Conservation (phyloP, 1,284 basidiomycete genomes). For the Malassezia psittaci region DNA sequence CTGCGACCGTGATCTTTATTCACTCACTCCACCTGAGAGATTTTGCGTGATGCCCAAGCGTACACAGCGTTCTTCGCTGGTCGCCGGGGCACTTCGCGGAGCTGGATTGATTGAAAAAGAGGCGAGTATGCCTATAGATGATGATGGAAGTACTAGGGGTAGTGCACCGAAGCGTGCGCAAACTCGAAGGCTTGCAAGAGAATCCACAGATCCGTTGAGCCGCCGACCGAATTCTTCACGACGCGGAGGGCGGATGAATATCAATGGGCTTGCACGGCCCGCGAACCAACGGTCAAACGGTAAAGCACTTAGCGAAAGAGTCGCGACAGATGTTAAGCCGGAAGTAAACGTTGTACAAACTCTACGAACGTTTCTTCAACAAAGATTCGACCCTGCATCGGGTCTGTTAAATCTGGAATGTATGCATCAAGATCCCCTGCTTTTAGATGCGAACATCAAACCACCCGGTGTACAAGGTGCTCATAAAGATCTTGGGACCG, state of each 20-base stretch:
- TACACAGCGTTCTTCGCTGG: constrained; percentile 9
- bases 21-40: too few relatives aligned
- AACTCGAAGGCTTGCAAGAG: constrained; percentile 12
- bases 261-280: constrained; percentile 10
- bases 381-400: constrained; percentile 26
- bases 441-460: constrained; percentile 58
- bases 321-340: constrained; percentile 9
- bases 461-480: constrained; percentile 59
- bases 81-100: constrained; percentile 10
- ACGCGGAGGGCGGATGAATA: constrained; percentile 3
- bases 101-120: constrained; percentile 12
- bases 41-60: constrained; percentile 15
- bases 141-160: neutral
- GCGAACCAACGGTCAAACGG: constrained; percentile 4
- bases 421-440: constrained; percentile 61
- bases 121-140: constrained; percentile 10
- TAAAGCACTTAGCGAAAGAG: neutral
- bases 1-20: too few relatives aligned
- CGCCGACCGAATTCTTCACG: neutral
- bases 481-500: constrained; percentile 60
- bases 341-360: constrained; percentile 53
- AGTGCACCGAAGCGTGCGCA: constrained; percentile 1
- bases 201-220: constrained; percentile 5
- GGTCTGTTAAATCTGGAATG: constrained; percentile 63
- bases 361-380: constrained; percentile 21